phyloP scores from a whole-genome alignment of 805 yeast species.

The Torulaspora quercuum region DNA sequence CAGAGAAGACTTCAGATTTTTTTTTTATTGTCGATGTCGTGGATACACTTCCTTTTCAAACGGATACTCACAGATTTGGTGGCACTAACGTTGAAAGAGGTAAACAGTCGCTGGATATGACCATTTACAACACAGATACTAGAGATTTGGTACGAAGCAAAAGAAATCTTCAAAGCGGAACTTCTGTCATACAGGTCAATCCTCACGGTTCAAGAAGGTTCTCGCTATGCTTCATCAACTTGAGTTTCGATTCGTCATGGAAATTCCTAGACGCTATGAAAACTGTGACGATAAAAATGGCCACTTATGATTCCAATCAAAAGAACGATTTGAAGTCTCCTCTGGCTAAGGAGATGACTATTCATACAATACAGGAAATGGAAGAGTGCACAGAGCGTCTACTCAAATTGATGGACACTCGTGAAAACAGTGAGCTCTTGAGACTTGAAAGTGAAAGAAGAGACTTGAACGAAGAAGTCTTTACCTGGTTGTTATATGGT shows the following conservation, averaged over 20 bases:
- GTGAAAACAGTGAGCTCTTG: conserved; percentile 11
- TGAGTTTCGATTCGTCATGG: conserved; percentile 39
- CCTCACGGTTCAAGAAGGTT: conserved; percentile 12
- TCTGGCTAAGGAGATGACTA: conserved; percentile 3
- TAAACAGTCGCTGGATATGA: conserved; percentile 24
- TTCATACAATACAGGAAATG: conserved; percentile 8
- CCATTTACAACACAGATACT: conserved; percentile 11
- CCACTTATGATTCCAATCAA: conserved; percentile 9
- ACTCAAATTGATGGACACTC: conserved; percentile 1
- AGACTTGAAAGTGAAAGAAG: conserved; percentile 18
- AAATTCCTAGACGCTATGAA: conserved; percentile 26
- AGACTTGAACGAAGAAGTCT: conserved; percentile 17
- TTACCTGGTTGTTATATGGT: conserved; percentile 15
- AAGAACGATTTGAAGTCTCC: conserved; percentile 6
- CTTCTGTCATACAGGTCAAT: conserved; percentile 18
- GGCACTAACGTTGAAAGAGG: conserved; percentile 27
- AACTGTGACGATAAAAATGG: conserved; percentile 21
- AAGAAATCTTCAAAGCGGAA: conserved; percentile 18
- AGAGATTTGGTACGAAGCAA: conserved; percentile 22
- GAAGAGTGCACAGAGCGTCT: conserved; percentile 5
- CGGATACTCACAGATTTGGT: conserved; percentile 25
- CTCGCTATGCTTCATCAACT: conserved; percentile 33
- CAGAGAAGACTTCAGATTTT: conserved; percentile 8
- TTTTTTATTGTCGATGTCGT: conserved; percentile 19
- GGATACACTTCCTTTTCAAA: conserved; percentile 17